Base-by-base conservation (phyloP, 805 yeast genomes). In the Lipomyces spencermartinsiae region DNA sequence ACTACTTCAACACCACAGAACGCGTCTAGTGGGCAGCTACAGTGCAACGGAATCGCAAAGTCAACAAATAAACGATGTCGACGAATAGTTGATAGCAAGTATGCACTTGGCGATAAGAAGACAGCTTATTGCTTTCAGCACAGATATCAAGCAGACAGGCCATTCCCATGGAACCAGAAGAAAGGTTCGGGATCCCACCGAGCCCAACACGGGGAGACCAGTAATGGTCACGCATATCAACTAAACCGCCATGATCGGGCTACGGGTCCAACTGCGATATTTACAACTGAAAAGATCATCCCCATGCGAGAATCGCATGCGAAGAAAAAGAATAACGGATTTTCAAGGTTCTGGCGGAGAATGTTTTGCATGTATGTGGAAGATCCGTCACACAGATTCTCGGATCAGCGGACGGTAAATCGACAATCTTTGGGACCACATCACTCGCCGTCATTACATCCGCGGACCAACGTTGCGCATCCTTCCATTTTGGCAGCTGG, bases 11-110 rank as follows among this genome's bases (percentile, higher is more conserved):
- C 1, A 25, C 29, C 29, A 25, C 29, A 25, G 3, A 25, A 25
- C 29, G 29, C 29, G 29, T 25, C 29, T 1, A 25, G 49, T 39
- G 16, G n/a, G 49, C 49, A 39, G n/a, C 58, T 25, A 39, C 68
- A 62, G n/a, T 65, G 68, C 59, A 22, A 14, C 12, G 68, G 65
- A 33, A 34, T 37, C 22, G 68, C 68, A 34, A 65, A 62, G 46
- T 56, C 68, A 22, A 65, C 68, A 8, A 65, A 65, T 14, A n/a
- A 22, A 33, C 62, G 53, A 31, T 65, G 68, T 35, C 35, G 59
- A 19, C 58, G 53, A 9, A n/a, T 31, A 19, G n/a, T 39, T 2
- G 37, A 57, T 10, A 43, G 19, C n/a, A 43, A 43, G 49, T 61
- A 14, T 35, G 46, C 49, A 25, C 14, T 19, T 7, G 25, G 9